Conservation (phyloP, 306 rosid species). For the Herpetospermum pedunculosum region DNA sequence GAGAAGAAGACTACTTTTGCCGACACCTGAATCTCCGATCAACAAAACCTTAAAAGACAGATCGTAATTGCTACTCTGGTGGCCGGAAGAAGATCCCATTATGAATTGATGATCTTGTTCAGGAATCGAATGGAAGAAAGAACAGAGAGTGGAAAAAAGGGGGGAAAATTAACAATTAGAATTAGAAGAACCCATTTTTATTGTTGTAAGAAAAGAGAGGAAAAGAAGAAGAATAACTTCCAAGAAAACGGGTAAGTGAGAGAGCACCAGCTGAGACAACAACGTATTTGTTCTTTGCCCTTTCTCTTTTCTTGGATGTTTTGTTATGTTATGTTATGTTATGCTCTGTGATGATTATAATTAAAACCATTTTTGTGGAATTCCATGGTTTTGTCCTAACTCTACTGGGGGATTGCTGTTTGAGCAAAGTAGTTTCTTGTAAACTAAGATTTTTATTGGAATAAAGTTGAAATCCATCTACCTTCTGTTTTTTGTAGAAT, state of each 20-base stretch:
- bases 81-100: slow-evolving; percentile 87
- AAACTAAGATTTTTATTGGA: background rate
- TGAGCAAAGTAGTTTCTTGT: background rate
- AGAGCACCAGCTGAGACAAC: slow-evolving; percentile 28
- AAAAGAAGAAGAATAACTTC: slow-evolving; percentile 24
- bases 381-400: slow-evolving; percentile 9
- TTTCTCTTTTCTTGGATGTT: slow-evolving; percentile 11
- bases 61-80: slow-evolving; percentile 65
- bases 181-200: background rate
- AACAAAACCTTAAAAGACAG: slow-evolving; percentile 89
- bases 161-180: slow-evolving; percentile 5
- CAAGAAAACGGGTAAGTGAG: slow-evolving; percentile 50
- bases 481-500: background rate
- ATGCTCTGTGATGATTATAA: background rate
- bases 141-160: slow-evolving; percentile 14
- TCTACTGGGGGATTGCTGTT: background rate
- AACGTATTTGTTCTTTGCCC: slow-evolving; percentile 55
- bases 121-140: slow-evolving; percentile 21
- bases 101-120: slow-evolving; percentile 2
- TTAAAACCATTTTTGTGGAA: slow-evolving; percentile 11
- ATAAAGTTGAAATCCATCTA: background rate
- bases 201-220: slow-evolving; percentile 23
- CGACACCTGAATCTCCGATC: slow-evolving; percentile 97
- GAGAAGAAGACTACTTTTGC: slow-evolving; percentile 82
- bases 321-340: background rate